Conservation (phyloP, 768 basidiomycete species). For the Tylopilus rubrobrunneus region DNA sequence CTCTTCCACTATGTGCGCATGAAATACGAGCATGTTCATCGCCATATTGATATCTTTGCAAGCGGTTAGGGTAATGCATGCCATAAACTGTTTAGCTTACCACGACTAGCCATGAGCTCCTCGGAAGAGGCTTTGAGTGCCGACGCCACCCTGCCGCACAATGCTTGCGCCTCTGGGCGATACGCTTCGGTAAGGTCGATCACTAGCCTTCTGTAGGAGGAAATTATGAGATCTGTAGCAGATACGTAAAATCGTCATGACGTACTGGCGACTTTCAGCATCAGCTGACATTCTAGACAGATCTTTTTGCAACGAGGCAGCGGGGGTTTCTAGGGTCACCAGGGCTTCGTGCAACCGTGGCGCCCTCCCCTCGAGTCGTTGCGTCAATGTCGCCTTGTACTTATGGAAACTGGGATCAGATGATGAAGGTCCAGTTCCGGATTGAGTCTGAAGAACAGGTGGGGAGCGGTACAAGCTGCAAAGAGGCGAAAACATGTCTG, state of each 20-base stretch:
- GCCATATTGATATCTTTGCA: slow-evolving; percentile 6
- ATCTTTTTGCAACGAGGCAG: slow-evolving; percentile 57
- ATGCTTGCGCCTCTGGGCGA: slow-evolving; percentile 46
- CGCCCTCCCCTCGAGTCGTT: slow-evolving; percentile 64
- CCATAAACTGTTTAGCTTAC: slow-evolving; percentile 27
- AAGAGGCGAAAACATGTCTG: slow-evolving; percentile 48
- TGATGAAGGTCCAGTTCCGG: slow-evolving; percentile 32
- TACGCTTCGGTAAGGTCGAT: slow-evolving; percentile 43
- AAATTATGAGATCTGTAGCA: background rate
- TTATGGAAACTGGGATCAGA: slow-evolving; percentile 50
- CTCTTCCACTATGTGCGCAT: slow-evolving; percentile 49
- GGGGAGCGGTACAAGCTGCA: slow-evolving; percentile 55
- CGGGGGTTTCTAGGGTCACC: slow-evolving; percentile 55
- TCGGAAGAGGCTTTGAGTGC: slow-evolving; percentile 38
- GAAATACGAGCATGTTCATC: slow-evolving; percentile 40
- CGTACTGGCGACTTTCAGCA: slow-evolving; percentile 44
- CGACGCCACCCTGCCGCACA: slow-evolving; percentile 41
- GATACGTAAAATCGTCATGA: background rate
- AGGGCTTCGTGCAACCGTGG: slow-evolving; percentile 57
- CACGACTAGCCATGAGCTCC: slow-evolving; percentile 27
- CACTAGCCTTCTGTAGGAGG: slow-evolving; percentile 36
- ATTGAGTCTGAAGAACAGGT: slow-evolving; percentile 43
- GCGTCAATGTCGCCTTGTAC: slow-evolving; percentile 58
- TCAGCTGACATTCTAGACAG: slow-evolving; percentile 42
- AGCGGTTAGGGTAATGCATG: slow-evolving; percentile 1